Conservation (phyloP, 306 rosid species). For the Cicer cuneatum region DNA sequence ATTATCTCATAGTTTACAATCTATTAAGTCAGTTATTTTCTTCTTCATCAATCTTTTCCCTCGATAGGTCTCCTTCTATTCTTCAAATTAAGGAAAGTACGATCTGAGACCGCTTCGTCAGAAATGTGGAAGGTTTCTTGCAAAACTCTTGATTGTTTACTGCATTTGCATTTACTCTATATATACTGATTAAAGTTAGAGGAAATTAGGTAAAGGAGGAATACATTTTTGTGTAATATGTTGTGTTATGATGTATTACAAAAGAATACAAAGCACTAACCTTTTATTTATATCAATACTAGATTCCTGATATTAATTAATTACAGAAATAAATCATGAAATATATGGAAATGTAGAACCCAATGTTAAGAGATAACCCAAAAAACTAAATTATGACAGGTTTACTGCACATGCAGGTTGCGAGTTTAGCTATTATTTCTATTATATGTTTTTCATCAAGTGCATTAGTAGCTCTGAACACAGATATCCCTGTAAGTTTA, state of each 20-base stretch:
- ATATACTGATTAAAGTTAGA: background rate
- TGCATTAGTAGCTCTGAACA: constrained; percentile 66
- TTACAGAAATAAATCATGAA: no score
- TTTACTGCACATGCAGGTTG: constrained; percentile 57
- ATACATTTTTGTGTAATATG: background rate
- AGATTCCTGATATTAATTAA: no score
- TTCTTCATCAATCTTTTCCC: background rate
- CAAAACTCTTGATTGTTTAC: constrained; percentile 1
- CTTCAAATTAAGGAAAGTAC: constrained; percentile 60
- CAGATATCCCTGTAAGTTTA: constrained; percentile 66
- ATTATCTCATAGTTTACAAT: background rate
- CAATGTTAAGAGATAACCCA: constrained; percentile 1
- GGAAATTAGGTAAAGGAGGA: background rate
- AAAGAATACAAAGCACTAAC: background rate
- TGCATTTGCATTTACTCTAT: background rate
- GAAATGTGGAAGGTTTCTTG: constrained; percentile 76
- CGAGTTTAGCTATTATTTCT: constrained; percentile 64
- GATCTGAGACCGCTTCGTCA: constrained; percentile 69
- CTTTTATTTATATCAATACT: background rate
- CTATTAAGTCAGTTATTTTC: background rate
- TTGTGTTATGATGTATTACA: background rate
- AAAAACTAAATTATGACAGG: constrained; percentile 1
- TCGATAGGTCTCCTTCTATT: constrained; percentile 61
- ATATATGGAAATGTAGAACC: background rate
- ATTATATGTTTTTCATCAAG: constrained; percentile 65